Base-by-base conservation (phyloP, 306 rosid genomes). In the Rosa lucieae region DNA sequence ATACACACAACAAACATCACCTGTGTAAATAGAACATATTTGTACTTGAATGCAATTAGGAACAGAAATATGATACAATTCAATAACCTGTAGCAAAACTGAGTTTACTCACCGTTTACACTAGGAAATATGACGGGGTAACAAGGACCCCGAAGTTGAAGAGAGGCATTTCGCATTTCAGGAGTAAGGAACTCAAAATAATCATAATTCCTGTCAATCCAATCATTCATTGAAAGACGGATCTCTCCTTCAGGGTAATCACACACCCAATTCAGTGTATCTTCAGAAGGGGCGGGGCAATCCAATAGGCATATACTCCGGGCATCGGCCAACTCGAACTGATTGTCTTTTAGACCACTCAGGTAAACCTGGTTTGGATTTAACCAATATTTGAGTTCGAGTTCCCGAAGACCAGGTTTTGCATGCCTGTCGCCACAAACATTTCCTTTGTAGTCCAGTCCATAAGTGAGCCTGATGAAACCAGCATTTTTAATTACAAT, bases 61-160 rank as follows among this genome's bases (percentile, higher is more conserved):
- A 51, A 67, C 52, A 52, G 14, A 40, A 20, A 21, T n/a, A 37
- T 55, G 55, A 52, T 53, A 26, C 46, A 15, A 9, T 67, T 55
- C 21, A 62, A 49, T 58, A 53, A 62, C 5, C 47, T 23, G 17
- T 18, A 72, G 77, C 18, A 13, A 43, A 65, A 71, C 21, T 53
- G 35, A 77, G 55, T 39, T 52, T 75, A 72, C 88, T 86, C 72
- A 95, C 99, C 97, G 74, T 95, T 95, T 79, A 95, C 89, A 79
- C 99, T 95, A 7, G 99, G 99, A 85, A 92, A 95, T 86, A 95
- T 86, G 90, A 95, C 90, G 72, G 99, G 99, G 87, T 95, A 95
- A 84, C 99, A 95, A 8, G 99, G 99, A 42, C 99, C 99, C 86
- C 90, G 99, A 83, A 95, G 99, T 84, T 91, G 94, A 77, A 95